Percentiles rank a stretch among this genome's conserved stretches.
Evolutionary conservation across 2,329 filamentous ascomycete species (phyloP).

Genomic region (Penicillium sp.): DNA sequence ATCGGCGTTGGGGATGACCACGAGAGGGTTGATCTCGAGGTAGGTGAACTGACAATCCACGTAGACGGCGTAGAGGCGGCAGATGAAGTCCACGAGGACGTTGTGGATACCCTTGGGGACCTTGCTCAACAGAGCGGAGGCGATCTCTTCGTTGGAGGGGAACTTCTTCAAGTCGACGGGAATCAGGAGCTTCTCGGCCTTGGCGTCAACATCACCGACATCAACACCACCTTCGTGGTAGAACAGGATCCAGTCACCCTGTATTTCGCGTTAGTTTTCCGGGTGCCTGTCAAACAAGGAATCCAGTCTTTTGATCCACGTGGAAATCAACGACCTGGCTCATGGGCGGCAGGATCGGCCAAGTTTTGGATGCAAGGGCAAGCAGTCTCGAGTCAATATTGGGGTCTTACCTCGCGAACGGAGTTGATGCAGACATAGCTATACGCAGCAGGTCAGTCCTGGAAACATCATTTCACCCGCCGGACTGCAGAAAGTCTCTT

Average conservation of each 20-base stretch:
- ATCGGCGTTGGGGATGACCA: conserved; percentile 91
- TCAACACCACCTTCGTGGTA: conserved; percentile 99
- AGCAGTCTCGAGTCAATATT: not conserved
- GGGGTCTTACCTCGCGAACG: conserved; percentile 84
- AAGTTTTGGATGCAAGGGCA: too few relatives aligned
- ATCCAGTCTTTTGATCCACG: too few relatives aligned
- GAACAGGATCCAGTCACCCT: conserved; percentile 99
- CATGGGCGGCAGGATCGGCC: too few relatives aligned
- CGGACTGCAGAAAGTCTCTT: not conserved
- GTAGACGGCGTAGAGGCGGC: conserved; percentile 94
- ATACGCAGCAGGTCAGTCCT: not conserved
- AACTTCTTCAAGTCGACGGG: conserved; percentile 92
- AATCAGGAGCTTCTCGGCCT: conserved; percentile 97
- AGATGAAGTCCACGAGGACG: conserved; percentile 98
- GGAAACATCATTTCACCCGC: not conserved
- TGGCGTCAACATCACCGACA: conserved; percentile 96
- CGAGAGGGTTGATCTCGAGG: conserved; percentile 98
- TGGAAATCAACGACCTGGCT: too few relatives aligned
- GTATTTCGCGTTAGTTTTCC: conserved; percentile 25
- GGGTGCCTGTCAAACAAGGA: too few relatives aligned
- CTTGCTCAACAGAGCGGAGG: conserved; percentile 76
- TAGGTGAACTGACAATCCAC: conserved; percentile 99
- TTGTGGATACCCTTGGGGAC: conserved; percentile 95
- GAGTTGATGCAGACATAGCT: conserved; percentile 99
- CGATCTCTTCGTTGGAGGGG: conserved; percentile 93